Percentiles rank a stretch among this genome's conserved stretches.
These are phyloP conservation scores for Gypsophila paniculata DNA, from an alignment of 179 eudicot genomes.

Conservation along the genomic window DNA sequence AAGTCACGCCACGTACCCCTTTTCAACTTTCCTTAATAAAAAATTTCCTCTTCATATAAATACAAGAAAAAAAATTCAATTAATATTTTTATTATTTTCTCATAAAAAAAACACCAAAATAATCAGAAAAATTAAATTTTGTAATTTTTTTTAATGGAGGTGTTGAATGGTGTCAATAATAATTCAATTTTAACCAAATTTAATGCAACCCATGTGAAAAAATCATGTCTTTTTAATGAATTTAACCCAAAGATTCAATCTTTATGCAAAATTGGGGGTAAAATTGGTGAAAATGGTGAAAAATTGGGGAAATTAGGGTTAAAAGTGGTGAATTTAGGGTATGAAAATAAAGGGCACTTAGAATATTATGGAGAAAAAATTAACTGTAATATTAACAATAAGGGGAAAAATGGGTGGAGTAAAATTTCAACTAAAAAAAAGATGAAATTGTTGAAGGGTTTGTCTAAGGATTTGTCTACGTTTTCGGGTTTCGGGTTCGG, in stretches of 20 bases:
- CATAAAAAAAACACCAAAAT: background rate
- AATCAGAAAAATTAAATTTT: background rate
- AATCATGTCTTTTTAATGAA: too few relatives aligned
- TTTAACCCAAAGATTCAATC: background rate
- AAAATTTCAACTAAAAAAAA: slow-evolving; percentile 41
- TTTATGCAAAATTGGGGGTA: background rate
- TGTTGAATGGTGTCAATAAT: slow-evolving; percentile 13
- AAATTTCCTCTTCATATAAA: too few relatives aligned
- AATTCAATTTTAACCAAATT: slow-evolving; percentile 4
- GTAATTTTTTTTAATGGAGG: slow-evolving; percentile 21
- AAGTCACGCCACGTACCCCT: slow-evolving; percentile 22
- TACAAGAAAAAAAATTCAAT: too few relatives aligned
- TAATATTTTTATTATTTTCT: background rate
- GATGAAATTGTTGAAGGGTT: slow-evolving; percentile 56
- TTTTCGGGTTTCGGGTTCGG: slow-evolving; percentile 54
- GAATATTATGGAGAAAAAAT: slow-evolving; percentile 40
- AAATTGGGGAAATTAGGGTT: background rate
- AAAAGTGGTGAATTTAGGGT: slow-evolving; percentile 26
- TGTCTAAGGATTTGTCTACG: slow-evolving; percentile 43
- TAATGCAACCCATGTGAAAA: slow-evolving; percentile 2
- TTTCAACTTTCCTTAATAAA: background rate
- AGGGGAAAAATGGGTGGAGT: slow-evolving; percentile 31
- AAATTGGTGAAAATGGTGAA: background rate
- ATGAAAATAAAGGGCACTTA: slow-evolving; percentile 44
- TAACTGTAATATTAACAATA: too few relatives aligned